Evolutionary conservation across 305 asterid genomes (phyloP), one percentile per base, ranked within the genome.

Genomic region (Solanum hybrid): DNA sequence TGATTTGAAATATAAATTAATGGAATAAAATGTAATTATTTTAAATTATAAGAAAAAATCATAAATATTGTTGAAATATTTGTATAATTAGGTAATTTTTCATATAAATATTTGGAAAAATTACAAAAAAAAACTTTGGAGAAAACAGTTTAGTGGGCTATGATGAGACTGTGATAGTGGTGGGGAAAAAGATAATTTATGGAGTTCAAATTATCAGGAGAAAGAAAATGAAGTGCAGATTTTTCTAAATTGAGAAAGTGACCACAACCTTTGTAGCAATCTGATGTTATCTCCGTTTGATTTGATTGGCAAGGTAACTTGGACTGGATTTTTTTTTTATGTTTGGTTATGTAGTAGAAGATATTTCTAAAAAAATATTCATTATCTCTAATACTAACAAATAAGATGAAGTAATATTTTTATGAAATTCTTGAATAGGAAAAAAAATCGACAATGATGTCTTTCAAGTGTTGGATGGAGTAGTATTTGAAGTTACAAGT

Each of bases 131-230:
- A 22, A 83, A 51, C 1, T 31, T 90, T 90, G 65, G 45, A 88
- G 89, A 89, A 90, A 34, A 37, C 11, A 10, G 37, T 79, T 90
- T 68, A 73, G 36, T 45, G 88, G 39, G 36, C 29, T 17, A 83
- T 83, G 29, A 45, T 89, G 78, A 87, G 33, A 81, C 51, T 88
- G 7, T 89, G 61, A 90, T 92, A 41, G 79, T 70, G 80, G 79
- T 70, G 76, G 88, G 90, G 91, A 3, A 51, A 51, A 5, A 5
- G 73, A 83, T 83, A 29, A 83, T 29, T 83, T 15, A 29, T 45
- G 75, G 37, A 15, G 29, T 83, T 45, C 29, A 83, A 2, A 80
- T 27, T 45, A 45, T 45, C 27, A 45, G 29, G 73, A 83, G 38
- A 83, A 41, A 17, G 1, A 45, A 80, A 83, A 45, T 61, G 27